These are phyloP conservation scores for Cladosporium sp. DNA, from an alignment of 2,329 filamentous ascomycete genomes.

Conservation along the genomic window DNA sequence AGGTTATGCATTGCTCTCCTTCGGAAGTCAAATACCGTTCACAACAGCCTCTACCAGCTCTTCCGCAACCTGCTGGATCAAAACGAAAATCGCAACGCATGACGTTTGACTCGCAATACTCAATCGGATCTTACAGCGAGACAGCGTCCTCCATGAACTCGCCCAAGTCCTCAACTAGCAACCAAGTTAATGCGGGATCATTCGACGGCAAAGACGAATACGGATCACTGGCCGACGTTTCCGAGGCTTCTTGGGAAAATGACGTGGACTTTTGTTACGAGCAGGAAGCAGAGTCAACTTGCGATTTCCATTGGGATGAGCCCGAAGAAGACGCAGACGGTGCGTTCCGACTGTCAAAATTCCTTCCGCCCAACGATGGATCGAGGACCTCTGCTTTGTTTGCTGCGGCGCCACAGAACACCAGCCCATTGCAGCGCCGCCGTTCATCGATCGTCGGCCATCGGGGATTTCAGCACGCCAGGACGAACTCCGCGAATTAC, in stretches of 20 bases:
- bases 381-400: not conserved
- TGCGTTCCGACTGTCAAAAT: slow-evolving; percentile 6
- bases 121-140: not conserved
- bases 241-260: slow-evolving; percentile 46
- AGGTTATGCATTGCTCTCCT: slow-evolving; percentile 1
- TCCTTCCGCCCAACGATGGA: not conserved
- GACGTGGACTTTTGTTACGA: slow-evolving; percentile 59
- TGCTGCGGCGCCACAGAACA: not conserved
- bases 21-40: slow-evolving; percentile 8
- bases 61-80: not conserved
- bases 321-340: not conserved
- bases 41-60: slow-evolving; percentile 9
- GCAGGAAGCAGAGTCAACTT: slow-evolving; percentile 54
- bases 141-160: not conserved
- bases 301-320: slow-evolving; percentile 53
- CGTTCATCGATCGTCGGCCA: slow-evolving; percentile 26
- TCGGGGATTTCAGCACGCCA: slow-evolving; percentile 26
- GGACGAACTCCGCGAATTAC: slow-evolving; percentile 18
- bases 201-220: not conserved
- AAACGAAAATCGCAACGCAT: slow-evolving; percentile 1
- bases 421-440: slow-evolving; percentile 14
- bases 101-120: slow-evolving; percentile 6
- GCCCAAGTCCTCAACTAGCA: not conserved
- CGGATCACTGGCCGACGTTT: not conserved
- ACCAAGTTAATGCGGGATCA: not conserved